Percentiles rank a stretch among this genome's conserved stretches.
phyloP scores from a whole-genome alignment of 352 stramenopile species.

The Pythium diclinum region DNA sequence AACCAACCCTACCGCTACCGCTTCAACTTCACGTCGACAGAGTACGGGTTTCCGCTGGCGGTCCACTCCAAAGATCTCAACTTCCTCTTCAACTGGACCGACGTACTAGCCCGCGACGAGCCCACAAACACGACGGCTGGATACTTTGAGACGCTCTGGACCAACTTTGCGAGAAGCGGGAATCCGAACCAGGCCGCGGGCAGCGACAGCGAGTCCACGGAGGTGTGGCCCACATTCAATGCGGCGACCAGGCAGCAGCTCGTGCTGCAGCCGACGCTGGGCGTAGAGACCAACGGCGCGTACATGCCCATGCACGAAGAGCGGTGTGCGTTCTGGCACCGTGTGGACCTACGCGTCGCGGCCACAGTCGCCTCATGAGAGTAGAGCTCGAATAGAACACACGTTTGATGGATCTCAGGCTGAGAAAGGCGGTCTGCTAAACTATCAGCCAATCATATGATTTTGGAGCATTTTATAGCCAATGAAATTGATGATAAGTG shows the following conservation, averaged over 20 bases:
- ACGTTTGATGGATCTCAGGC: too few species aligned
- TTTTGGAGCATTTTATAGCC: too few species aligned
- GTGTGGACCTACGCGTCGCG: slow-evolving; percentile 12
- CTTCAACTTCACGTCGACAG: slow-evolving; percentile 5
- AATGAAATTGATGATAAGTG: too few species aligned
- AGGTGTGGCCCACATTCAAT: slow-evolving; percentile 1
- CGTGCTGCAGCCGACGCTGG: slow-evolving; percentile 5
- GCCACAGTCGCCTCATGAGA: slow-evolving; percentile 33
- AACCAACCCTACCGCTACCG: slow-evolving; percentile 2
- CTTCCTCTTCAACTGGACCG: neutral
- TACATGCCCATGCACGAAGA: slow-evolving; percentile 4
- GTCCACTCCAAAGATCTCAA: slow-evolving; percentile 4
- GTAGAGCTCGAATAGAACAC: too few species aligned
- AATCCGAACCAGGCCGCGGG: neutral
- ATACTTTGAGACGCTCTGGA: slow-evolving; percentile 7
- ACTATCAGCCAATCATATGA: too few species aligned
- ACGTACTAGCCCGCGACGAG: neutral
- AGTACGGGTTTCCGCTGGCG: neutral
- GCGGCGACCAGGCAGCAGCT: slow-evolving; percentile 7
- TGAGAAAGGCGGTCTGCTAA: too few species aligned
- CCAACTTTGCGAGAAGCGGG: neutral
- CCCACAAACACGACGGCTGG: neutral
- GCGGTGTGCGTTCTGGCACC: slow-evolving; percentile 21
- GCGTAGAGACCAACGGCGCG: neutral
- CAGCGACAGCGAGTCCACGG: neutral